A percentile compares a stretch with the other conserved stretches of the same genome.
Evolutionary conservation across 495 filamentous ascomycete genomes (phyloP).

Genomic region (Lasiosphaeria hispida): DNA sequence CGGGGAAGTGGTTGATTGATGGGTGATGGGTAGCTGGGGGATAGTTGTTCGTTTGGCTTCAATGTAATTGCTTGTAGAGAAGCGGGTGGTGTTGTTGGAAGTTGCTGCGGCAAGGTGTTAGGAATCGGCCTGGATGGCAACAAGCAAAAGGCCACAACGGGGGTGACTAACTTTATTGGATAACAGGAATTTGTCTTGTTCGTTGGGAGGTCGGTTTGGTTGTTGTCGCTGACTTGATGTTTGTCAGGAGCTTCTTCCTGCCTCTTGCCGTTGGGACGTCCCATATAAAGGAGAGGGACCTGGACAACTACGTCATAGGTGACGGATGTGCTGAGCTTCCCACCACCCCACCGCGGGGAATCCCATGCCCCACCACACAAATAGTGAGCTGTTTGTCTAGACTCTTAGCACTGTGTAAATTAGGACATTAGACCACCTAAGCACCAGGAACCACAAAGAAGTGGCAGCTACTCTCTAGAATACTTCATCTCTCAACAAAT

Average conservation of each 20-base stretch:
- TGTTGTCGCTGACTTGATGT: background rate
- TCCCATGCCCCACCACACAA: background rate
- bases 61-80: background rate
- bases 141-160: background rate
- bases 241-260: background rate
- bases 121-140: background rate
- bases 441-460: no score
- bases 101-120: background rate
- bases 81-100: background rate
- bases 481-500: no score
- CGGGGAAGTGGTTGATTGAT: slow-evolving; percentile 22
- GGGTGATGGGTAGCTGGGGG: slow-evolving; percentile 4
- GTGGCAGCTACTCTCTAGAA: no score
- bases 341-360: slow-evolving; percentile 10
- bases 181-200: no score
- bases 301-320: slow-evolving; percentile 26
- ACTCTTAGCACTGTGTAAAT: no score
- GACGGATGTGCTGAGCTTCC: slow-evolving; percentile 22
- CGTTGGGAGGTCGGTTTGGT: background rate
- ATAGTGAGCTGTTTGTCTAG: slow-evolving; percentile 1
- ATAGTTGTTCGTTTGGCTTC: background rate
- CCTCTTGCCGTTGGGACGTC: slow-evolving; percentile 7
- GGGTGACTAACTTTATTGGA: no score
- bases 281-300: background rate
- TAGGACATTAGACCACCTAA: no score